A percentile compares a stretch with the other conserved stretches of the same genome.
Evolutionary conservation across 441 rosid genomes (phyloP).

Genomic region (Viola pubescens): DNA sequence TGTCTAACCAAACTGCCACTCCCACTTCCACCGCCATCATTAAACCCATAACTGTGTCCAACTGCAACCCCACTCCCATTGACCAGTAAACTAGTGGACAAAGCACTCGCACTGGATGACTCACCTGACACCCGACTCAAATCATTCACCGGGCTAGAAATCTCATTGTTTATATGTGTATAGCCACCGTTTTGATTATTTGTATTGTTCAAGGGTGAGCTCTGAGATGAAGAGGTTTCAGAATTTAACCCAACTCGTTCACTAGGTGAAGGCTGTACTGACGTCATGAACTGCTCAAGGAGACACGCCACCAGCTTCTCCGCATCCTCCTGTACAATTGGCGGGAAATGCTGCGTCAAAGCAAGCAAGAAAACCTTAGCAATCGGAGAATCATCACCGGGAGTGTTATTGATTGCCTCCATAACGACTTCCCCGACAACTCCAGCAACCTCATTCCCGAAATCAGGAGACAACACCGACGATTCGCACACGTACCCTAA

Average conservation of each 20-base stretch:
- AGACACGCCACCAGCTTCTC: constrained; percentile 56
- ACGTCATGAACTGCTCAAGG: constrained; percentile 49
- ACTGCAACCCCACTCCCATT: constrained; percentile 48
- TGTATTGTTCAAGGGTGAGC: constrained; percentile 50
- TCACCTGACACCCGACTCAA: constrained; percentile 35
- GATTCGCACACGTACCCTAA: constrained; percentile 47
- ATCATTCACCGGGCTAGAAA: constrained; percentile 50
- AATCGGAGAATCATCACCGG: constrained; percentile 34
- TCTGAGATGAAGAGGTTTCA: constrained; percentile 54
- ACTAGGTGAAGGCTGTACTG: constrained; percentile 32
- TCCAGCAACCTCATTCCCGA: constrained; percentile 54
- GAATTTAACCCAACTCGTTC: constrained; percentile 38
- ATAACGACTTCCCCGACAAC: constrained; percentile 59
- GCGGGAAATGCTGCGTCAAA: constrained; percentile 59
- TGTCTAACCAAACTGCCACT: constrained; percentile 31
- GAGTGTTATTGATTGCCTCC: constrained; percentile 30
- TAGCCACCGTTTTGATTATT: constrained; percentile 22
- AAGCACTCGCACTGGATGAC: constrained; percentile 23
- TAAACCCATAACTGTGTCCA: constrained; percentile 35
- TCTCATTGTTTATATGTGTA: constrained; percentile 28
- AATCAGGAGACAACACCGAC: constrained; percentile 47
- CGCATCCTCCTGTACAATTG: constrained; percentile 55
- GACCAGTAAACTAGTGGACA: constrained; percentile 32
- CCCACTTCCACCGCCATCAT: constrained; percentile 47
- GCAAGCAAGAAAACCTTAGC: constrained; percentile 60